Base-by-base conservation (phyloP, 441 rosid genomes). In the Euphorbia celastroides region DNA sequence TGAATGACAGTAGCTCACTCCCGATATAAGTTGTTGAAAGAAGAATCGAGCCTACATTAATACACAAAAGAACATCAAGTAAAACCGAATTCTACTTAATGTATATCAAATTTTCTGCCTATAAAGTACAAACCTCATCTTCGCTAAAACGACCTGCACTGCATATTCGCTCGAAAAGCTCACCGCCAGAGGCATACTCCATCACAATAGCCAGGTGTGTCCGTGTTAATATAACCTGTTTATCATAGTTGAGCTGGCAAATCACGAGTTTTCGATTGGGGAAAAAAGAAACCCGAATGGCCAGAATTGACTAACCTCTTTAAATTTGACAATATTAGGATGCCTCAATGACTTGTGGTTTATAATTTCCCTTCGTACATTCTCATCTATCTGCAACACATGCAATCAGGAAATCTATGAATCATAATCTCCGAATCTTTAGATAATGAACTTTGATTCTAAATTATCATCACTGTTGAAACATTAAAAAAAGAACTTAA, bases 151-250 rank as follows among this genome's bases (percentile, higher is more conserved):
- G 88, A 59, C 98, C 99, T 31, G 99, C 98, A 78, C 81, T 92
- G 77, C 98, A 90, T 60, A 95, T 95, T 56, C 97, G 82, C 78
- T 92, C 98, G 41, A 95, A 95, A 16, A 95, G 95, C 77, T 95
- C 98, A 52, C 99, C 98, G 10, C 99, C 99, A 30, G 99, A 81
- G 62, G 99, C 99, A 70, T 87, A 95, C 75, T 95, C 99, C 99
- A 95, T 95, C 32, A 85, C 98, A 65, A 95, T 95, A 20, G 99
- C 99, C 62, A 95, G 84, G 81, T 95, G 99, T 5, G 97, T 88
- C 26, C 96, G 97, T 55, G 98, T 92, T 69, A 94, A 82, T 55
- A 87, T 80, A 62, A 94, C 98, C 99, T 91, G 70, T 27, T 67
- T 52, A 70, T 20, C 65, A 66, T 67, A 50, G 34, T 27, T 42